Base-by-base conservation (phyloP, 2,329 filamentous ascomycete species). In the Pseudocercospora eumusae region DNA sequence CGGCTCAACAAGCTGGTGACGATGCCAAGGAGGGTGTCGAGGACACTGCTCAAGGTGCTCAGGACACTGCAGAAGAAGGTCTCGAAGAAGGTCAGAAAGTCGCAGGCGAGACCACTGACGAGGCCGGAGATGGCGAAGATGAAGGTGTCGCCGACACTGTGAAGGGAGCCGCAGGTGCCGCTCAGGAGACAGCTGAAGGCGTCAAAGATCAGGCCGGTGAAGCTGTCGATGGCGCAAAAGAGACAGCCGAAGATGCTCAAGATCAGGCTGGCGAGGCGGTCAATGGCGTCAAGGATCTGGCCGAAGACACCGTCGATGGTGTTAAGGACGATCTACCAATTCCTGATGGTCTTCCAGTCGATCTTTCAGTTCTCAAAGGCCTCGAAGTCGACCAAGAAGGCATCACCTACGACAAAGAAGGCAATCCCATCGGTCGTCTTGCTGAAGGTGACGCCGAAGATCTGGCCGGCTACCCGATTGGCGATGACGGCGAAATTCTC, bases 381-480 rank as follows among this genome's bases (percentile, higher is more conserved):
- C 76, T 82, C 52, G 80, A 82, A 66, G 82, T 85, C 25, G 76
- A 83, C 47, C 80, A 83, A 56, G 83, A 84, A 25, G 84, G 84
- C 33, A 73, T 79, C 31, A 79, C 86, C 66, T 75, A 80, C 66
- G 80, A 84, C 68, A 73, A 76, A 56, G 78, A 82, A 31, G 81
- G 81, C 68, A 81, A 82, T 56, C 69, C 75, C 3, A 72, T 83
- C 57, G 81, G 80, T 59, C 77, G 76, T 55, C 79, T 83, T 45
- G 79, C 78, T 28, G 81, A 83, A 69, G 81, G 81, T 62, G 81
- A 83, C 60, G 80, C 80, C 21, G 80, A 83, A 70, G 80, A 82
- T 63, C 80, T 83, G 50, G 77, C 74, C 55, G 81, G 81, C 36
- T 83, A 83, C 70, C 76, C 75, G 15, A 82, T 83, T 61, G 81